phyloP scores from a whole-genome alignment of 768 basidiomycete species.

The Baorangia bicolor region DNA sequence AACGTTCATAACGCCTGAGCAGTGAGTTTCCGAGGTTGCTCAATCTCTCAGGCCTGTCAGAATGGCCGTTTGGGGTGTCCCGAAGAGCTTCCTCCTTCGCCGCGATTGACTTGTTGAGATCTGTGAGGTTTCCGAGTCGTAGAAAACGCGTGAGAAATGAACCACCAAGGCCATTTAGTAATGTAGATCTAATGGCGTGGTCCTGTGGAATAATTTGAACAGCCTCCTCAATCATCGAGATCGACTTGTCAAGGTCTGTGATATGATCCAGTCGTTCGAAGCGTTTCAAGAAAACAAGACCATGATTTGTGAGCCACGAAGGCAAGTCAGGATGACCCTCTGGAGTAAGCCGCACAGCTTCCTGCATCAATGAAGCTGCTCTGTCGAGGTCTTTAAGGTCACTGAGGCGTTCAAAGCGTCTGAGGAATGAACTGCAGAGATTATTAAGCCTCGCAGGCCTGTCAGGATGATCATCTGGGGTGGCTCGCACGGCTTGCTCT shows the following conservation, averaged over 20 bases:
- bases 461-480: background rate
- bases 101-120: too few relatives aligned
- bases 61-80: too few relatives aligned
- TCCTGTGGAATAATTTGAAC: conserved; percentile 4
- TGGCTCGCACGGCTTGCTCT: background rate
- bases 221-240: background rate
- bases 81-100: too few relatives aligned
- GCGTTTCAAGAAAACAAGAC: too few relatives aligned
- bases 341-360: background rate
- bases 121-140: too few relatives aligned
- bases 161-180: background rate
- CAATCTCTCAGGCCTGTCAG: too few relatives aligned
- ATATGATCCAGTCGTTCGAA: too few relatives aligned
- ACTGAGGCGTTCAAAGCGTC: background rate
- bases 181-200: background rate
- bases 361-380: background rate
- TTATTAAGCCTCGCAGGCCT: background rate
- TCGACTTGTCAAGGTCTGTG: background rate
- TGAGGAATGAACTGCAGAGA: background rate
- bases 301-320: too few relatives aligned
- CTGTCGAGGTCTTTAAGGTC: background rate
- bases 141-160: background rate
- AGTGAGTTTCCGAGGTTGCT: too few relatives aligned
- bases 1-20: too few relatives aligned
- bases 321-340: too few relatives aligned